These are phyloP conservation scores for Colletotrichum orchidophilum DNA, from an alignment of 2,329 filamentous ascomycete genomes.

Conservation along the genomic window DNA sequence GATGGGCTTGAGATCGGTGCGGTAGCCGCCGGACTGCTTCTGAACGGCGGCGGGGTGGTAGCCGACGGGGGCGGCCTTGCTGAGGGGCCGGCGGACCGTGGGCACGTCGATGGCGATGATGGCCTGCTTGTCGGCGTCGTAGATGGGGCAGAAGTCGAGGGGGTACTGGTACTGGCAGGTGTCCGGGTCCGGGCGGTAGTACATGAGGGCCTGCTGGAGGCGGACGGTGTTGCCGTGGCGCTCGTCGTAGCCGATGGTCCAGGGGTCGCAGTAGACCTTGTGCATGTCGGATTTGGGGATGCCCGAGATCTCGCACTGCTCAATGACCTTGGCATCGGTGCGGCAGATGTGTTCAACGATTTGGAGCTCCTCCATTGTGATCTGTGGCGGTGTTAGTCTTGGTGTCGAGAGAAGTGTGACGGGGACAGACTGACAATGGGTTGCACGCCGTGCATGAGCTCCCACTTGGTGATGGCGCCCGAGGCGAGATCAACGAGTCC, in stretches of 20 bases:
- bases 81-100: slow-evolving; percentile 78
- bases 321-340: slow-evolving; percentile 85
- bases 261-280: slow-evolving; percentile 95
- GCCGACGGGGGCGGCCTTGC: slow-evolving; percentile 76
- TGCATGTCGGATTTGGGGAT: slow-evolving; percentile 87
- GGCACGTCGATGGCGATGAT: slow-evolving; percentile 89
- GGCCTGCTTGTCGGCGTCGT: slow-evolving; percentile 79
- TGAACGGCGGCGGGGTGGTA: slow-evolving; percentile 81
- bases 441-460: slow-evolving; percentile 78
- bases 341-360: slow-evolving; percentile 80
- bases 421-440: slow-evolving; percentile 68
- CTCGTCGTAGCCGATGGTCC: slow-evolving; percentile 96
- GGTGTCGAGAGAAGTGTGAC: accelerated
- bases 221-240: slow-evolving; percentile 82
- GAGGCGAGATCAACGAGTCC: slow-evolving; percentile 79
- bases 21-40: slow-evolving; percentile 74
- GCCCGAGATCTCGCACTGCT: slow-evolving; percentile 86
- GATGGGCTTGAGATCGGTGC: slow-evolving; percentile 84
- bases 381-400: slow-evolving; percentile 53
- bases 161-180: slow-evolving; percentile 92
- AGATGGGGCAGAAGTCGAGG: slow-evolving; percentile 94
- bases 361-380: slow-evolving; percentile 90
- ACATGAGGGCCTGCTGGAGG: slow-evolving; percentile 94
- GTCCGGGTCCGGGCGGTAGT: slow-evolving; percentile 87
- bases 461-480: slow-evolving; percentile 77